A percentile compares a stretch with the other conserved stretches of the same genome.
phyloP scores from a whole-genome alignment of 176 grass and related monocot species.

The Bolboschoenus planiculmis region DNA sequence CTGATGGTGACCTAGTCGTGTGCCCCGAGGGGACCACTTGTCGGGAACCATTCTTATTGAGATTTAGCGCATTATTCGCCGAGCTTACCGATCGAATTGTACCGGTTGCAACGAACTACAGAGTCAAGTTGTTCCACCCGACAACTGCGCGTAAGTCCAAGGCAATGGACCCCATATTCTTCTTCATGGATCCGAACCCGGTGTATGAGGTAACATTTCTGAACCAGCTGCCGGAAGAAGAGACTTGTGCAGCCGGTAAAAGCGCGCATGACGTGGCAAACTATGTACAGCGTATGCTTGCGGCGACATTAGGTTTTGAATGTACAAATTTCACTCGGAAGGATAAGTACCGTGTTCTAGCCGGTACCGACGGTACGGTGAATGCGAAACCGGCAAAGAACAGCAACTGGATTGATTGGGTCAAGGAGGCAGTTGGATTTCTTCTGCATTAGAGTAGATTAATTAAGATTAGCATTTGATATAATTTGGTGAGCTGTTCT shows the following conservation, averaged over 20 bases:
- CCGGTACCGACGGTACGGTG: constrained; percentile 69
- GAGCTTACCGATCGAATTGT: constrained; percentile 94
- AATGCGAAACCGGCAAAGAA: constrained; percentile 27
- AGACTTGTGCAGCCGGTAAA: constrained; percentile 59
- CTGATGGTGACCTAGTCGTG: constrained; percentile 56
- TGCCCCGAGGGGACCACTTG: constrained; percentile 98
- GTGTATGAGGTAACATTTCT: constrained; percentile 92
- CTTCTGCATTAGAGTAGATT: constrained; percentile 26
- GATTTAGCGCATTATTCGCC: constrained; percentile 89
- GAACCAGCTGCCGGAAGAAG: constrained; percentile 69
- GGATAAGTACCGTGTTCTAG: constrained; percentile 90
- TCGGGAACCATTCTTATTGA: constrained; percentile 80
- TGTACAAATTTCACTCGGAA: constrained; percentile 89
- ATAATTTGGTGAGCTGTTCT: neutral
- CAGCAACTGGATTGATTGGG: constrained; percentile 16
- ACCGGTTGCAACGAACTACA: constrained; percentile 80
- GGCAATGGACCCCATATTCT: constrained; percentile 98
- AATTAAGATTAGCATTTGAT: neutral
- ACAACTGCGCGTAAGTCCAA: constrained; percentile 90
- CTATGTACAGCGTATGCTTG: constrained; percentile 87
- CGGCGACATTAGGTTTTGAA: constrained; percentile 77
- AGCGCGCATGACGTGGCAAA: constrained; percentile 82
- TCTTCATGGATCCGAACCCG: constrained; percentile 96
- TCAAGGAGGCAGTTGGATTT: constrained; percentile 30
- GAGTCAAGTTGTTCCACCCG: constrained; percentile 81